These are phyloP conservation scores for Citrus australasica DNA, from an alignment of 345 rosid genomes.

Conservation along the genomic window DNA sequence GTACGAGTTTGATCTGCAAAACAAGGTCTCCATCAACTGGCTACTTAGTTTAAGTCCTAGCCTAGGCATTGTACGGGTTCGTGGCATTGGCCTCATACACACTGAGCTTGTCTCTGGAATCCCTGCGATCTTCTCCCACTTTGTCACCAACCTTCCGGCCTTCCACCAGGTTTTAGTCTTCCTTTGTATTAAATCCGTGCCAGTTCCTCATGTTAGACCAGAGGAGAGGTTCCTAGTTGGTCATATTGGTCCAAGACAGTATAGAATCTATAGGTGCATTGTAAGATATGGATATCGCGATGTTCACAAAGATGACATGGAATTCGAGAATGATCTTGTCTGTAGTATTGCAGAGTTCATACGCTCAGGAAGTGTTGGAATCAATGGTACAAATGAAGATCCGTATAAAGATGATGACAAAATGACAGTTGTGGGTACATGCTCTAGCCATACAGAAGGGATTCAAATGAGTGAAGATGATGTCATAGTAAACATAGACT, in stretches of 20 bases:
- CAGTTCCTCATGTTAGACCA: constrained; percentile 88
- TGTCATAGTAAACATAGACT: constrained; percentile 21
- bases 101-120: constrained; percentile 93
- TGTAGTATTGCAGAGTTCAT: constrained; percentile 87
- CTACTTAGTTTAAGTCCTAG: constrained; percentile 75
- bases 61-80: constrained; percentile 86
- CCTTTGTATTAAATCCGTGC: constrained; percentile 92
- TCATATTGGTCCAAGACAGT: constrained; percentile 71
- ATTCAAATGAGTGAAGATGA: constrained; percentile 53
- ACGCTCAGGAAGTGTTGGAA: constrained; percentile 42
- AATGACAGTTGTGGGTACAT: constrained; percentile 87
- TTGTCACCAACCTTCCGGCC: constrained; percentile 95
- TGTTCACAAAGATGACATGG: constrained; percentile 81
- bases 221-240: constrained; percentile 89
- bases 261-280: constrained; percentile 81
- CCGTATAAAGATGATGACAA: constrained; percentile 38
- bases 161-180: constrained; percentile 92
- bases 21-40: constrained; percentile 94
- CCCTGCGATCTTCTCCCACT: constrained; percentile 97
- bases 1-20: constrained; percentile 85
- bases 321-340: constrained; percentile 86
- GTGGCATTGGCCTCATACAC: constrained; percentile 85
- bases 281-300: constrained; percentile 92
- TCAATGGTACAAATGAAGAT: constrained; percentile 21
- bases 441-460: constrained; percentile 56